phyloP scores from a whole-genome alignment of 2,329 filamentous ascomycete genomes.

The Penicillium sp. region DNA sequence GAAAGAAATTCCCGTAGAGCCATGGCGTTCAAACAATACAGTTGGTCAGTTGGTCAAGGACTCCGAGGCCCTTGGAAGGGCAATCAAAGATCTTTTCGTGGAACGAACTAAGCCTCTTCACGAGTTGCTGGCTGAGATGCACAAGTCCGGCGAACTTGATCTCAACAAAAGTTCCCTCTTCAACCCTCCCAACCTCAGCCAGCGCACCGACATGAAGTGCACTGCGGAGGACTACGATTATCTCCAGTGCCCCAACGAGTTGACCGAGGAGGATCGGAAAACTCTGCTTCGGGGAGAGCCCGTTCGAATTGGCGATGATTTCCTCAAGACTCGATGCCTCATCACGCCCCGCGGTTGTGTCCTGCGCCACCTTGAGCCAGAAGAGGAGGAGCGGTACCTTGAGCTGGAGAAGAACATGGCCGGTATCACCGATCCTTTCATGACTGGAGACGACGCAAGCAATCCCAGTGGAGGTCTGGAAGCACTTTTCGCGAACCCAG shows the following conservation, averaged over 20 bases:
- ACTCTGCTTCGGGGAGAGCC: conserved; percentile 42
- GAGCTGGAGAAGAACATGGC: conserved; percentile 42
- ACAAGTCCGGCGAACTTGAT: conserved; percentile 37
- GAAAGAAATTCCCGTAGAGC: conserved; percentile 26
- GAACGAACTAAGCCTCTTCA: conserved; percentile 42
- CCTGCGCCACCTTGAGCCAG: conserved; percentile 43
- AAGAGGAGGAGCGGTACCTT: conserved; percentile 48
- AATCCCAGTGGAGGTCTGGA: conserved; percentile 47
- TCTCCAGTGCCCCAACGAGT: conserved; percentile 39
- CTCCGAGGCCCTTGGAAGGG: conserved; percentile 32
- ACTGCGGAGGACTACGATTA: conserved; percentile 40
- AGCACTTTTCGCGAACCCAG: conserved; percentile 44
- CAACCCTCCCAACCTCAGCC: conserved; percentile 41
- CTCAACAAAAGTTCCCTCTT: conserved; percentile 41
- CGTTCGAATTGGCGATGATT: conserved; percentile 38
- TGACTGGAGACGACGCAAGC: conserved; percentile 43
- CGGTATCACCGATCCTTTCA: conserved; percentile 32
- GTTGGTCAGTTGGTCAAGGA: conserved; percentile 41
- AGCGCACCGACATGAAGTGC: conserved; percentile 45
- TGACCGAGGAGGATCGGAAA: conserved; percentile 45
- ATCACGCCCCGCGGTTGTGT: conserved; percentile 47
- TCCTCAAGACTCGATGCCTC: conserved; percentile 43
- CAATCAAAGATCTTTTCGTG: conserved; percentile 43
- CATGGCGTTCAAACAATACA: conserved; percentile 42
- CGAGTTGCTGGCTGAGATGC: conserved; percentile 39